Evolutionary conservation across 768 basidiomycete genomes (phyloP).

Genomic region (Trametes villosa): DNA sequence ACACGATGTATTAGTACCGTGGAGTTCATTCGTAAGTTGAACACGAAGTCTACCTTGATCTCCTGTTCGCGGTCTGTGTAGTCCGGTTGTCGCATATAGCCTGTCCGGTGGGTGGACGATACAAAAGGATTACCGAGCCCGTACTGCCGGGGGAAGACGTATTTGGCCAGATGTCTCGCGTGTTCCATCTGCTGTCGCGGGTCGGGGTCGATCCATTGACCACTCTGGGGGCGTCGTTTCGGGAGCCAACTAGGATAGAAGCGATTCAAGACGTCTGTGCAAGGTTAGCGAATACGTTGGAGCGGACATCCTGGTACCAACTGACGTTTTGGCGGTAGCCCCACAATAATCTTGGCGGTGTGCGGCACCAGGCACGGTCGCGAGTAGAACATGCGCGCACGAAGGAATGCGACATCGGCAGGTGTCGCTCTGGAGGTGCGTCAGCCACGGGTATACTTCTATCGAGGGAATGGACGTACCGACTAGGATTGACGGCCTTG

Average conservation of each 20-base stretch:
- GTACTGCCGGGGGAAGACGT: constrained; percentile 85
- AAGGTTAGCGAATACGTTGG: neutral
- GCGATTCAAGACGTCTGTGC: constrained; percentile 68
- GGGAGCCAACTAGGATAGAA: constrained; percentile 49
- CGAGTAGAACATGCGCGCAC: constrained; percentile 70
- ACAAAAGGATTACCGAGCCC: constrained; percentile 64
- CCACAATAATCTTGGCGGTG: constrained; percentile 56
- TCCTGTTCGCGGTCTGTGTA: constrained; percentile 68
- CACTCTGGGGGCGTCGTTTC: constrained; percentile 34
- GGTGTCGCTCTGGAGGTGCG: constrained; percentile 43
- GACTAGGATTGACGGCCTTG: too few relatives aligned
- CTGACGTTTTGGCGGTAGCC: constrained; percentile 72
- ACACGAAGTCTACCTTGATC: constrained; percentile 56
- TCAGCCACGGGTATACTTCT: neutral
- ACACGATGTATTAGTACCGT: neutral
- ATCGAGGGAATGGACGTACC: neutral
- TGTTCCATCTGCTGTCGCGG: constrained; percentile 50
- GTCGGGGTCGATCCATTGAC: constrained; percentile 48
- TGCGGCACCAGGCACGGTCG: constrained; percentile 58
- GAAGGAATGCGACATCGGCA: constrained; percentile 54
- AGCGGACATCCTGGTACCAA: neutral
- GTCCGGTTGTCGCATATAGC: constrained; percentile 39
- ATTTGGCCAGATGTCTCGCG: constrained; percentile 73
- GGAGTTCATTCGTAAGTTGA: too few relatives aligned
- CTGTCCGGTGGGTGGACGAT: constrained; percentile 12